Conservation (phyloP, 257 asterid genomes). For the Mitragyna speciosa region DNA sequence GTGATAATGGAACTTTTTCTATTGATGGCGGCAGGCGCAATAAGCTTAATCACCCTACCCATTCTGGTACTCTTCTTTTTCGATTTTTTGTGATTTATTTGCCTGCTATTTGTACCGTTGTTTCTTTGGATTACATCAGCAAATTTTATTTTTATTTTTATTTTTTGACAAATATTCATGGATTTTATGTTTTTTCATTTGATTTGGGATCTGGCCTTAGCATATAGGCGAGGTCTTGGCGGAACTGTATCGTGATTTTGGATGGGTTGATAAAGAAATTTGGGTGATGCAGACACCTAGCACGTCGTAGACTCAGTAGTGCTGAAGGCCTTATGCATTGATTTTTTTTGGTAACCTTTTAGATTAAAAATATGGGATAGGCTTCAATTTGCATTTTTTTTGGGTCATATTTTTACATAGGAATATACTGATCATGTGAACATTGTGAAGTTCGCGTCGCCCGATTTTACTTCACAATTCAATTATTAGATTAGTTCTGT, state of each 20-base stretch:
- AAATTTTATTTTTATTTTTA: background rate
- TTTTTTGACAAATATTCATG: background rate
- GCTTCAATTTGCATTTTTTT: conserved; percentile 5
- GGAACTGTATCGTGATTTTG: background rate
- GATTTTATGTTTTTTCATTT: background rate
- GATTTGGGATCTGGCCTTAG: conserved; percentile 18
- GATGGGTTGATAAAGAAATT: conserved; percentile 4
- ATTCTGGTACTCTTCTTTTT: conserved; percentile 38
- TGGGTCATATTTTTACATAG: background rate
- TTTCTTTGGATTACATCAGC: too few species aligned
- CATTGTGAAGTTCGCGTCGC: conserved; percentile 13
- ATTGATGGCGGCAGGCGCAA: conserved; percentile 41
- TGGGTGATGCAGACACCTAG: background rate
- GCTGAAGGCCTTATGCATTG: background rate
- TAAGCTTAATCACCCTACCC: conserved; percentile 33
- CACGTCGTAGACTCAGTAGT: background rate
- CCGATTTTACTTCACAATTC: background rate
- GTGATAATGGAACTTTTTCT: conserved; percentile 41
- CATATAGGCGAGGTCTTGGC: background rate
- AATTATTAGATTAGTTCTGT: background rate
- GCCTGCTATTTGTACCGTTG: conserved; percentile 3
- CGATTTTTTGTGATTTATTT: background rate
- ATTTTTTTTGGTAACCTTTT: too few species aligned
- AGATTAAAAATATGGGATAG: background rate
- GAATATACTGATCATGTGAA: conserved; percentile 4